Evolutionary conservation across 169 alveolate genomes (phyloP), one percentile per base, ranked within the genome.

Genomic region (Plasmodium inui): DNA sequence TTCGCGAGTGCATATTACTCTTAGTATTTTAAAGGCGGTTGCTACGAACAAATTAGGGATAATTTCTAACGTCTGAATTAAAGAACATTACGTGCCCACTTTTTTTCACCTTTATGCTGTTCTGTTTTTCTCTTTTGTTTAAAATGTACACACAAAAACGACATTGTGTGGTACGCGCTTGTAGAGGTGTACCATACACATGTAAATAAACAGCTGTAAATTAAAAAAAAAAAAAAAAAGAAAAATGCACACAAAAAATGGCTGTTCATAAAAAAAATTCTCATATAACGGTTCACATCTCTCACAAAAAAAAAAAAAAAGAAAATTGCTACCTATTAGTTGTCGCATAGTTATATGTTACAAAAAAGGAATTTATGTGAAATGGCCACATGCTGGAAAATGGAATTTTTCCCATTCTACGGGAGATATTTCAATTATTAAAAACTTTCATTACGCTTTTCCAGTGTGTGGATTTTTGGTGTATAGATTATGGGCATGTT

Each of bases 141-240:
- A 34, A 19, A 50, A 39, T 28, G 79, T 86, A 78, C 93, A 86
- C 93, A 86, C 93, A 86, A 86, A 84, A 86, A 86, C 93, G 80
- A 86, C 93, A 86, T 86, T 86, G 93, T 86, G 70, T 50, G 61
- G 46, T 17, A 37, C 37, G 46, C 44, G 53, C 10, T 19, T 86
- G 81, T 76, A 84, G 30, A 82, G 28, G 76, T 67, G 76, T 67
- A 67, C 76, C 1, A 14, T 67, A 67, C 76, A 67, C 76, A 67
- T 67, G 41, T 55, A 82, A 6, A 34, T 72, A 50, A 50, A 70
- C 44, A 86, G 93, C 93, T 86, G 93, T 86, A 86, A 86, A 86
- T 53, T 86, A 85, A 86, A 86, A 86, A 85, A 74, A 84, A 84
- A 84, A 71, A 84, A 84, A 39, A 39, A 46, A 84, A 74, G 71